phyloP scores from a whole-genome alignment of 768 basidiomycete species.

The Boletellus ananiceps region DNA sequence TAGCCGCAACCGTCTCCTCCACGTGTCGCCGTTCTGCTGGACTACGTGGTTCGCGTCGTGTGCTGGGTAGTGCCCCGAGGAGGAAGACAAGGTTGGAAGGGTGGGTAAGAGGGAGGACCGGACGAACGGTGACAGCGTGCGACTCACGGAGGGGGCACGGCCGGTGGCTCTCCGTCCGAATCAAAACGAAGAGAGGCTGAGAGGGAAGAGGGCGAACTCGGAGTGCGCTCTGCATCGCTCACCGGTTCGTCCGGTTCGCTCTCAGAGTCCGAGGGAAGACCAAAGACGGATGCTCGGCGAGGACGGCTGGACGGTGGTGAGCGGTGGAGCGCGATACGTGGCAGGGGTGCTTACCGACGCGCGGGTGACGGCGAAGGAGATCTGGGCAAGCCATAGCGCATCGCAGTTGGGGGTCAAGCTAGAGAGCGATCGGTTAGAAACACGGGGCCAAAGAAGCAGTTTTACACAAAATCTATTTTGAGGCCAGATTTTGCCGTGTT shows the following conservation, averaged over 20 bases:
- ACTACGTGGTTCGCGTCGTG: conserved; percentile 19
- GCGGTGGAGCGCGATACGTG: conserved; percentile 1
- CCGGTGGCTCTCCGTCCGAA: conserved; percentile 41
- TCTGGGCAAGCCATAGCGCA: conserved; percentile 54
- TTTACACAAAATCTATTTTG: not conserved
- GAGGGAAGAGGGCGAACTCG: conserved; percentile 32
- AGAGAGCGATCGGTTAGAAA: conserved; percentile 2
- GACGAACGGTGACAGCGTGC: not conserved
- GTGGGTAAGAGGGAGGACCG: not conserved
- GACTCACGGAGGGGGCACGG: conserved; percentile 33
- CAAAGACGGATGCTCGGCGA: conserved; percentile 50
- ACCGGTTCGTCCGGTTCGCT: conserved; percentile 28
- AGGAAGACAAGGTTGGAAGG: not conserved
- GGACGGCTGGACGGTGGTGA: conserved; percentile 5
- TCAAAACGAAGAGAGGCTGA: conserved; percentile 39
- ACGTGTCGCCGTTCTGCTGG: conserved; percentile 34
- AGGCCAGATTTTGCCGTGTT: not conserved
- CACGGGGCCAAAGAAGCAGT: not conserved
- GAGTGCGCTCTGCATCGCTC: conserved; percentile 36
- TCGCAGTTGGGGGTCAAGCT: conserved; percentile 18
- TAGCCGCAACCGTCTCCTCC: conserved; percentile 44
- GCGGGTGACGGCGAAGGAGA: conserved; percentile 48
- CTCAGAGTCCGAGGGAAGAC: conserved; percentile 48
- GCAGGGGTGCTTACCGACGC: conserved; percentile 28
- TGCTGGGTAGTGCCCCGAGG: conserved; percentile 14